A percentile compares a stretch with the other conserved stretches of the same genome.
These are phyloP conservation scores for Aspergillus steynii DNA, from an alignment of 495 filamentous ascomycete species.

Conservation along the genomic window DNA sequence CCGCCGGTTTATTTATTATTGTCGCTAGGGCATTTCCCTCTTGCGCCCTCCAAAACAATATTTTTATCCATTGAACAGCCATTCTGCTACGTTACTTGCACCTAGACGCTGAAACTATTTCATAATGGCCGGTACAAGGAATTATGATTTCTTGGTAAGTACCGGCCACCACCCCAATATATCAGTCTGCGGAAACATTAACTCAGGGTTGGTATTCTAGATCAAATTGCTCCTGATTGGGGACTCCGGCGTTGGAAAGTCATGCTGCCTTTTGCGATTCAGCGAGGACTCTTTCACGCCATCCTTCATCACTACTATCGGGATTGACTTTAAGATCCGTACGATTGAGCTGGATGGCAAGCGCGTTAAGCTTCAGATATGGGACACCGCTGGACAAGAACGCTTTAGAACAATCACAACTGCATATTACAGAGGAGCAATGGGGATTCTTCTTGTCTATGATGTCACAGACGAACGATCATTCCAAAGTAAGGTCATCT, in stretches of 20 bases:
- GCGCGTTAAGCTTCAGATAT: slow-evolving; percentile 97
- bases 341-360: slow-evolving; percentile 99
- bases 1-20: not conserved
- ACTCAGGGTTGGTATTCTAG: slow-evolving; percentile 46
- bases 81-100: not conserved
- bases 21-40: not conserved
- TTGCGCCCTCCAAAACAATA: not conserved
- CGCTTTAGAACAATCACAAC: slow-evolving; percentile 98
- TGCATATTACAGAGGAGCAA: slow-evolving; percentile 96
- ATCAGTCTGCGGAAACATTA: not conserved
- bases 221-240: slow-evolving; percentile 99
- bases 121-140: slow-evolving; percentile 90
- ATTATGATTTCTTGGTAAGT: slow-evolving; percentile 96
- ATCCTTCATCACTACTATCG: slow-evolving; percentile 99
- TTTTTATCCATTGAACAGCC: not conserved
- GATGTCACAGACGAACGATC: slow-evolving; percentile 97
- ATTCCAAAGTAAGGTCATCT: slow-evolving; percentile 81
- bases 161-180: not conserved
- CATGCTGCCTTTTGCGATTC: slow-evolving; percentile 96
- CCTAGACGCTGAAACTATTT: not conserved
- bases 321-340: slow-evolving; percentile 99
- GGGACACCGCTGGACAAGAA: slow-evolving; percentile 98
- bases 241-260: slow-evolving; percentile 97
- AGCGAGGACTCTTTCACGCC: slow-evolving; percentile 98
- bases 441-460: slow-evolving; percentile 98